These are phyloP conservation scores for Phytophthora hybrid DNA, from an alignment of 352 stramenopile species.

Conservation along the genomic window DNA sequence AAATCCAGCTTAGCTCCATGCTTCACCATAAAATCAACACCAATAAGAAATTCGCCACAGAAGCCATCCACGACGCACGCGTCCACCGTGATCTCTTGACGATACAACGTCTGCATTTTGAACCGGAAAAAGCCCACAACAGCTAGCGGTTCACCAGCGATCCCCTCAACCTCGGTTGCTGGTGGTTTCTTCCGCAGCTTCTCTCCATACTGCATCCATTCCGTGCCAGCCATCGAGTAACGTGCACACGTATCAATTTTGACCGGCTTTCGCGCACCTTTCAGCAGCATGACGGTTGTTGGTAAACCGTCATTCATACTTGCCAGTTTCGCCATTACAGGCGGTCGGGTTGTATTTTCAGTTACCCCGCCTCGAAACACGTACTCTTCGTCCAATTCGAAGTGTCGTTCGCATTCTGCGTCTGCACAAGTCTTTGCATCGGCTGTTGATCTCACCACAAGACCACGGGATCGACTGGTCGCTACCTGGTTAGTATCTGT, in stretches of 20 bases:
- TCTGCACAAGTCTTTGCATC: background rate
- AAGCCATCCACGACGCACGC: background rate
- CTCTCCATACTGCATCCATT: background rate
- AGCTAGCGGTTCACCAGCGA: background rate
- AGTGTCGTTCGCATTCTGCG: background rate
- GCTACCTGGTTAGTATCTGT: background rate
- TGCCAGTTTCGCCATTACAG: background rate
- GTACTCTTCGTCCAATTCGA: background rate
- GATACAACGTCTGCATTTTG: background rate
- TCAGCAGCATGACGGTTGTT: background rate
- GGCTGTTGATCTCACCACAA: background rate
- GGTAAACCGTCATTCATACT: background rate
- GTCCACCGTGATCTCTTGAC: background rate
- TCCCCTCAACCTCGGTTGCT: background rate
- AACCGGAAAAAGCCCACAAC: background rate
- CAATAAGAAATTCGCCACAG: background rate
- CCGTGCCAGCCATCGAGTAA: background rate
- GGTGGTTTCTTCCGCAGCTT: background rate
- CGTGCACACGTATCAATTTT: background rate
- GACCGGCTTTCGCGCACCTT: background rate
- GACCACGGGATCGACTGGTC: background rate
- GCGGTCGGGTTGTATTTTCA: background rate
- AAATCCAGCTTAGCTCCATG: background rate
- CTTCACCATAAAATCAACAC: background rate
- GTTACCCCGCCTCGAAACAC: background rate